These are phyloP conservation scores for Auxenochlorella pyrenoidosa DNA, from an alignment of 139 green algal species.

Conservation along the genomic window DNA sequence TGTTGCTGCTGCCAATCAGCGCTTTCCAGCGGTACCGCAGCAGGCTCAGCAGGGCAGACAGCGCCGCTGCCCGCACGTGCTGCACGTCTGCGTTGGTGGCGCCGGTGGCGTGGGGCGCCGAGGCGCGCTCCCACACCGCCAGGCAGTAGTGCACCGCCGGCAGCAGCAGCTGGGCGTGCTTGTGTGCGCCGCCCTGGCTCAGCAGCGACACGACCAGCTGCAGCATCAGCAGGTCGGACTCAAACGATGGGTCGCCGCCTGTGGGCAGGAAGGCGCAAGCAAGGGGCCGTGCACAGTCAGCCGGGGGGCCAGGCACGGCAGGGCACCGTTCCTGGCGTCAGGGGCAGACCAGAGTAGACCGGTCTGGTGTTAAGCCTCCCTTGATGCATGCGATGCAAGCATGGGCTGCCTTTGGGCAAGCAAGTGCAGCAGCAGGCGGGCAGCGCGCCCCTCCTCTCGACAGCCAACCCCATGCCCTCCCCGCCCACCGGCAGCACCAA, in stretches of 20 bases:
- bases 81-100: slow-evolving; percentile 11
- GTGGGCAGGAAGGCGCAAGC: neutral
- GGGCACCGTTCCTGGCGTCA: too few species aligned
- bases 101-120: neutral
- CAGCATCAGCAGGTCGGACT: slow-evolving; percentile 16
- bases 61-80: slow-evolving; percentile 11
- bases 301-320: neutral
- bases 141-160: slow-evolving; percentile 5
- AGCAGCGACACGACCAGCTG: slow-evolving; percentile 9
- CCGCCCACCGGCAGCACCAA: neutral
- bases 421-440: neutral
- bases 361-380: too few species aligned
- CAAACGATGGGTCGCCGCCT: slow-evolving; percentile 30
- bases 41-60: slow-evolving; percentile 33
- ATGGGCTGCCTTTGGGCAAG: too few species aligned
- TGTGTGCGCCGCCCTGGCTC: slow-evolving; percentile 10
- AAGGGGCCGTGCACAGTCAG: neutral
- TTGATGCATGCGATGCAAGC: neutral
- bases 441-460: too few species aligned
- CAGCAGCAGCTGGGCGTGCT: slow-evolving; percentile 28
- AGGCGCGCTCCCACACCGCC: neutral
- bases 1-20: neutral
- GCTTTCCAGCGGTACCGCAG: slow-evolving; percentile 33
- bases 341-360: too few species aligned
- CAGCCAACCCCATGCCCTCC: neutral